A percentile compares a stretch with the other conserved stretches of the same genome.
Evolutionary conservation across 2,329 filamentous ascomycete genomes (phyloP).

Genomic region (Colletotrichum sp.): DNA sequence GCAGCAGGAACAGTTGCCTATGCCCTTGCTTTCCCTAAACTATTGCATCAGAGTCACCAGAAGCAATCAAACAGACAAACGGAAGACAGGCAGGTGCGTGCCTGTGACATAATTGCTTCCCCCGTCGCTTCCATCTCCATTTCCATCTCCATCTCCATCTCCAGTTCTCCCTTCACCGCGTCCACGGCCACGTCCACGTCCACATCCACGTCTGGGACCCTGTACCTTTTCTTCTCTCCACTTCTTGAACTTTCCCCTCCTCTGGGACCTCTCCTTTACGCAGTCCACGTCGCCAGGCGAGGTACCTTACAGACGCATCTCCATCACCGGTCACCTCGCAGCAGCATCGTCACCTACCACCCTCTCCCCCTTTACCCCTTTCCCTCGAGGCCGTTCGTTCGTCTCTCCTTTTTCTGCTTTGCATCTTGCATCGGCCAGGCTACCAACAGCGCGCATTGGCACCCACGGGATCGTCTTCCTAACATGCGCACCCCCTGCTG

Average conservation of each 20-base stretch:
- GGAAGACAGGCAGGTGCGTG: background rate
- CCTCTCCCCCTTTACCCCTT: background rate
- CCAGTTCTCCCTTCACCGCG: background rate
- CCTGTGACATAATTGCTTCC: background rate
- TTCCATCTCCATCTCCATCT: background rate
- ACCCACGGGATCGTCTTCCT: constrained; percentile 1
- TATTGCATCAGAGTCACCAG: background rate
- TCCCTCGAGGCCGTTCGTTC: background rate
- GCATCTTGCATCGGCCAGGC: background rate
- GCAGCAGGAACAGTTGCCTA: background rate
- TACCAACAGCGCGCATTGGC: constrained; percentile 4
- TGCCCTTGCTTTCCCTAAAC: background rate
- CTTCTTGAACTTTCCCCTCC: background rate
- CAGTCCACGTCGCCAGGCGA: background rate
- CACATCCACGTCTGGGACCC: background rate
- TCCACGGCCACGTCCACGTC: background rate
- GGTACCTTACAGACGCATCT: background rate
- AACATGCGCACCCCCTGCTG: constrained; percentile 14
- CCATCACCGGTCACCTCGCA: background rate
- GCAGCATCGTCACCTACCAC: background rate
- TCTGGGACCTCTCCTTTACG: background rate
- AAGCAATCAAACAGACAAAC: background rate
- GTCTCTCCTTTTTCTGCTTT: background rate
- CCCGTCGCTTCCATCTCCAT: background rate
- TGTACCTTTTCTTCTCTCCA: background rate